phyloP scores from a whole-genome alignment of 2,329 filamentous ascomycete species.

The Epicoccum nigrum region DNA sequence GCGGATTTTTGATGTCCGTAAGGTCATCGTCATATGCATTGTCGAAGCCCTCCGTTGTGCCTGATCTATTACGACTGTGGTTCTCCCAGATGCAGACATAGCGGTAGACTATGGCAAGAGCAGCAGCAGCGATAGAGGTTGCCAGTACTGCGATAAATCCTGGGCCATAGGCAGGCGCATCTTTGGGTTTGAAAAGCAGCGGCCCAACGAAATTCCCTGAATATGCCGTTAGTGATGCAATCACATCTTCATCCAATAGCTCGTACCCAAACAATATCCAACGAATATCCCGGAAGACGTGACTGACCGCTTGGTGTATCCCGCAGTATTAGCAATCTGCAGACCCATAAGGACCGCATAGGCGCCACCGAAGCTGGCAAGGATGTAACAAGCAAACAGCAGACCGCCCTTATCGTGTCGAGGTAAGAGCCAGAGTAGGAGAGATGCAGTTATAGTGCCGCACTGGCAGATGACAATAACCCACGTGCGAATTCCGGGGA shows the following conservation, averaged over 20 bases:
- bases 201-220: conserved; percentile 44
- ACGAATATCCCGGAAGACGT: conserved; percentile 58
- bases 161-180: conserved; percentile 38
- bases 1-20: conserved; percentile 49
- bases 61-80: conserved; percentile 50
- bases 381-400: conserved; percentile 58
- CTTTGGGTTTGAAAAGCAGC: conserved; percentile 27
- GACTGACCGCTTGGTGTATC: conserved; percentile 59
- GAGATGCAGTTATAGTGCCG: conserved; percentile 50
- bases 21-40: conserved; percentile 61
- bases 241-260: neutral
- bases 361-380: conserved; percentile 54
- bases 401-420: conserved; percentile 51
- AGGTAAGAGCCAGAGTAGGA: conserved; percentile 55
- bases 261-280: conserved; percentile 58
- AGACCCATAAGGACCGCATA: conserved; percentile 60
- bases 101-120: conserved; percentile 54
- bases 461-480: conserved; percentile 35
- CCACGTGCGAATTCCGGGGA: conserved; percentile 36
- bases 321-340: conserved; percentile 58
- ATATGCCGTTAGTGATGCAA: neutral
- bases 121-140: conserved; percentile 40
- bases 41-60: conserved; percentile 57
- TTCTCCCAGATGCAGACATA: conserved; percentile 55
- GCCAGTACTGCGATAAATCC: conserved; percentile 53